phyloP scores from a whole-genome alignment of 768 basidiomycete species.

The Mycena alexandri region DNA sequence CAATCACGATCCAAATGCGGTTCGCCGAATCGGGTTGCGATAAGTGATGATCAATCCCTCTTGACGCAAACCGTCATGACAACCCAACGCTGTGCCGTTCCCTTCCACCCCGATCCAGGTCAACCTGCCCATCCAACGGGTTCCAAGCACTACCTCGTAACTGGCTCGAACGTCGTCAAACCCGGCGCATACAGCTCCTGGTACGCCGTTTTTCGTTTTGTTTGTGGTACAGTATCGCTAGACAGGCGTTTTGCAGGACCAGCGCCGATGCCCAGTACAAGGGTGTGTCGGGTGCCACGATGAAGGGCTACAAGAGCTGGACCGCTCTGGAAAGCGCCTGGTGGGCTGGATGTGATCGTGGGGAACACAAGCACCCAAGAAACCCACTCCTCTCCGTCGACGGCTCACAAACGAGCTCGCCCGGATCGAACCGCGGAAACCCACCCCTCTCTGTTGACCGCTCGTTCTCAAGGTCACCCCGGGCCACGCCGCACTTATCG shows the following conservation, averaged over 20 bases:
- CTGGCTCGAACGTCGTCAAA: background rate
- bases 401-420: too few species aligned
- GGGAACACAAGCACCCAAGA: background rate
- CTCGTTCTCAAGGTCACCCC: too few species aligned
- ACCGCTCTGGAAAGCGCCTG: background rate
- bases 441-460: too few species aligned
- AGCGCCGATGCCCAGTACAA: slow-evolving; percentile 12
- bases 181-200: slow-evolving; percentile 13
- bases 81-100: background rate
- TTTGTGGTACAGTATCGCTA: too few species aligned
- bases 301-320: slow-evolving; percentile 1
- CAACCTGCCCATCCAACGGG: background rate
- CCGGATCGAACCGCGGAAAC: too few species aligned
- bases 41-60: too few species aligned
- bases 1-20: too few species aligned
- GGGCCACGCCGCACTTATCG: too few species aligned
- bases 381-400: too few species aligned
- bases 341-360: slow-evolving; percentile 6
- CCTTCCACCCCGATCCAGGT: slow-evolving; percentile 9
- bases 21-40: too few species aligned
- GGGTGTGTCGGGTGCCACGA: background rate
- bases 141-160: slow-evolving; percentile 2
- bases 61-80: background rate
- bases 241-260: too few species aligned
- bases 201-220: background rate